Evolutionary conservation across 2,329 filamentous ascomycete genomes (phyloP).

Genomic region (Beauveria sp.): DNA sequence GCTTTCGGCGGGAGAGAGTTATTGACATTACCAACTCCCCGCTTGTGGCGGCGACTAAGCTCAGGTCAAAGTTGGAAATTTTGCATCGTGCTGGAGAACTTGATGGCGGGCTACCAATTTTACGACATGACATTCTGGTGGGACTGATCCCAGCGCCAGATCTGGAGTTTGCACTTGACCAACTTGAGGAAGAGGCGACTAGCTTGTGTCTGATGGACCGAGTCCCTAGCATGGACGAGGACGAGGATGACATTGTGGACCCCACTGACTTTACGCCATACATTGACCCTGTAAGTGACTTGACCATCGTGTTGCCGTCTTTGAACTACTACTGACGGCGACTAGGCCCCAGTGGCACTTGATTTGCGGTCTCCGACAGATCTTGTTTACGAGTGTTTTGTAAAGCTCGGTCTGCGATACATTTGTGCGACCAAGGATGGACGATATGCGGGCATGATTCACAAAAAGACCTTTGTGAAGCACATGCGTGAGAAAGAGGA

Average conservation of each 20-base stretch:
- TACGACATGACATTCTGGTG: slow-evolving; percentile 71
- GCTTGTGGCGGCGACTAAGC: slow-evolving; percentile 64
- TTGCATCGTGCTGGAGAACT: slow-evolving; percentile 82
- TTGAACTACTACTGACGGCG: slow-evolving; percentile 11
- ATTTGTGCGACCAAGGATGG: slow-evolving; percentile 84
- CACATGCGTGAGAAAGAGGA: slow-evolving; percentile 82
- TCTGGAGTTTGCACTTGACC: slow-evolving; percentile 86
- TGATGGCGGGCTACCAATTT: slow-evolving; percentile 83
- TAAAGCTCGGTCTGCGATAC: slow-evolving; percentile 86
- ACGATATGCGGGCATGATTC: slow-evolving; percentile 81
- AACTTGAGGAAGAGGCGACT: slow-evolving; percentile 65
- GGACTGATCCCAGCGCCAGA: slow-evolving; percentile 92
- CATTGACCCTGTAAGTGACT: slow-evolving; percentile 69
- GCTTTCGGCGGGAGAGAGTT: slow-evolving; percentile 63
- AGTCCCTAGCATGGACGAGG: slow-evolving; percentile 54
- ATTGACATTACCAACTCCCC: slow-evolving; percentile 86
- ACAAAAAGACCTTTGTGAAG: slow-evolving; percentile 95
- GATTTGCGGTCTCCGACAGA: slow-evolving; percentile 90
- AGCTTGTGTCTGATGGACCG: slow-evolving; percentile 76
- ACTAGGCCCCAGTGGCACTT: slow-evolving; percentile 72
- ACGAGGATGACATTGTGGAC: slow-evolving; percentile 52
- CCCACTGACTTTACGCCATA: slow-evolving; percentile 83
- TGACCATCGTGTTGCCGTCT: background rate
- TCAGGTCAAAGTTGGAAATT: slow-evolving; percentile 73
- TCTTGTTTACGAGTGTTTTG: slow-evolving; percentile 92